Base-by-base conservation (phyloP, 805 yeast species). In the Pichia phayaonensis region DNA sequence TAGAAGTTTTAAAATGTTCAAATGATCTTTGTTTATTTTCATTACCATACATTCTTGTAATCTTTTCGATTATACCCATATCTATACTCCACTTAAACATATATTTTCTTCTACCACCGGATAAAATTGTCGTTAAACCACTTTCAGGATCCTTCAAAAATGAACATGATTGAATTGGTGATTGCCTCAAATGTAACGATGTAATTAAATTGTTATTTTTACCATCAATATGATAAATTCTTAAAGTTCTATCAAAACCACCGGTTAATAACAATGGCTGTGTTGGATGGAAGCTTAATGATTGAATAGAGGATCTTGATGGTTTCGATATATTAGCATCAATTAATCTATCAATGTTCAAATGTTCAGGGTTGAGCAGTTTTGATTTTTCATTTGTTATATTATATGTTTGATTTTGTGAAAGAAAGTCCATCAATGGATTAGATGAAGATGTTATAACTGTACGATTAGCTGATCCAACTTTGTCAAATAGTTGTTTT, bases 191-290 rank as follows among this genome's bases (percentile, higher is more conserved):
- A 66, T 84, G 88, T 54, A 92, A 70, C 42, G 96, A 83, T 4
- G 96, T 84, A 31, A 90, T 95, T 40, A 92, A 69, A 53, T 80
- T 80, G 63, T 94, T 94, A 51, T 68, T 64, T 61, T 85, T 86
- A 16, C 98, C 97, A 65, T 94, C 98, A 46, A 90, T 80, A 62
- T 92, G 95, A 65, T 83, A 94, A 15, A 94, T 73, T 58, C 99
- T 75, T 49, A 94, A 65, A 0, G 97, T 85, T 57, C 87, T 76
- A 66, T 94, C 99, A 64, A 84, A 90, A 22, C 99, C 99, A 50
- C 94, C 95, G 0, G 97, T 86, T 48, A 94, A 69, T 44, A 92
- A 70, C 29, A 94, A 71, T 40, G 99, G 96, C 58, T 83, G 88
- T 8, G 76, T 71, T 11, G 86, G 87, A 66, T 94, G 99, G 77